A percentile compares a stretch with the other conserved stretches of the same genome.
Conservation (phyloP, 2,329 filamentous ascomycete species). For the Daldinia eschscholtzii region DNA sequence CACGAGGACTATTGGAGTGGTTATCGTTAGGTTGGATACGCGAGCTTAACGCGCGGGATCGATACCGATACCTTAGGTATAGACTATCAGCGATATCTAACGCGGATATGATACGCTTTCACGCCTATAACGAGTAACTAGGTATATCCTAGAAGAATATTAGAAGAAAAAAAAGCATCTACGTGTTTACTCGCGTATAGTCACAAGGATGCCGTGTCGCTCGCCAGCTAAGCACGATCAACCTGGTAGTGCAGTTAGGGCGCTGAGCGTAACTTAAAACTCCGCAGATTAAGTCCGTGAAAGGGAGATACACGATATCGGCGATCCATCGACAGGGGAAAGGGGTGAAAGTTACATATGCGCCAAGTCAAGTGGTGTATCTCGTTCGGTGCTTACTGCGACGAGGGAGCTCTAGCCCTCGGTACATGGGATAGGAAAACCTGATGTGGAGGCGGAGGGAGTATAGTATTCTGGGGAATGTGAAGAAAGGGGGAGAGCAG, state of each 20-base stretch:
- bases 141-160: not conserved
- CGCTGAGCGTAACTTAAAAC: not conserved
- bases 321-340: constrained; percentile 15
- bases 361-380: constrained; percentile 36
- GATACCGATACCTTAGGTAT: not conserved
- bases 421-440: not conserved
- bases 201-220: not conserved
- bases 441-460: not conserved
- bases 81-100: not conserved
- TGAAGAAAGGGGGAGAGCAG: not conserved
- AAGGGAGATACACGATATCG: constrained; percentile 11
- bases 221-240: not conserved
- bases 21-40: not conserved
- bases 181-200: not conserved
- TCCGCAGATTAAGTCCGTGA: constrained; percentile 22
- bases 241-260: not conserved
- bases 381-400: constrained; percentile 26
- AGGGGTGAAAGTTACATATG: constrained; percentile 30
- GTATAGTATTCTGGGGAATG: not conserved
- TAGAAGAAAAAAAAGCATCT: not conserved
- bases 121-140: not conserved
- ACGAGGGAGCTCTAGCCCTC: constrained; percentile 23
- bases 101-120: not conserved
- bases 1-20: not conserved
- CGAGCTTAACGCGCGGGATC: not conserved